phyloP scores from a whole-genome alignment of 2,329 filamentous ascomycete genomes.

The Chrysosporium queenslandicum region DNA sequence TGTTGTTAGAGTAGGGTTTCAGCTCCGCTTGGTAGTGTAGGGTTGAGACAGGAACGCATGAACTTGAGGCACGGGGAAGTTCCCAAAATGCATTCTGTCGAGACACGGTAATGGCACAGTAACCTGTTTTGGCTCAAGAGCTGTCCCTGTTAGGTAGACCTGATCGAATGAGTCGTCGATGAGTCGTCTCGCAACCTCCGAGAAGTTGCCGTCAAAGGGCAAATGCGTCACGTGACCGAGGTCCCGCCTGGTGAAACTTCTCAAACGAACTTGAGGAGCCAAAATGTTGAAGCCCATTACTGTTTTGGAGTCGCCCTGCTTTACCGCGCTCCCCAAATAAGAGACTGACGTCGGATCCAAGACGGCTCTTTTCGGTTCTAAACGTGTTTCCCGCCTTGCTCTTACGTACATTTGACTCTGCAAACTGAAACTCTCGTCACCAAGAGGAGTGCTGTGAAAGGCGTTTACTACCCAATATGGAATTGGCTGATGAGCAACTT shows the following conservation, averaged over 20 bases:
- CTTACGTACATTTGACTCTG: not conserved
- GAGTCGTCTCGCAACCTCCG: not conserved
- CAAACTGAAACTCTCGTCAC: slow-evolving; percentile 5
- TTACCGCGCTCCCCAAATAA: not conserved
- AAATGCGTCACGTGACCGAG: not conserved
- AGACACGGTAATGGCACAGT: not conserved
- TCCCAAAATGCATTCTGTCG: not conserved
- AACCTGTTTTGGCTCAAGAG: not conserved
- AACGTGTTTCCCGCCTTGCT: not conserved
- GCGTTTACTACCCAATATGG: slow-evolving; percentile 8
- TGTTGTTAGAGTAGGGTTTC: slow-evolving; percentile 13
- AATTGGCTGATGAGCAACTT: slow-evolving; percentile 7
- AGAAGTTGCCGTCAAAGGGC: not conserved
- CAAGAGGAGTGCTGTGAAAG: not conserved
- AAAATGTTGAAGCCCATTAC: not conserved
- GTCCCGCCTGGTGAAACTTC: slow-evolving; percentile 1
- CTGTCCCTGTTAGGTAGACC: not conserved
- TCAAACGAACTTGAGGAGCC: slow-evolving; percentile 5
- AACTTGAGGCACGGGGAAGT: slow-evolving; percentile 1
- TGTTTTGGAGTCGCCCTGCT: not conserved
- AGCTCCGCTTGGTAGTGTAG: not conserved
- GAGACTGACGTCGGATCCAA: not conserved
- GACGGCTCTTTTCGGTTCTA: not conserved
- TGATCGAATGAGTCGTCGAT: not conserved
- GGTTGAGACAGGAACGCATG: slow-evolving; percentile 10